Conservation (phyloP, 352 stramenopile genomes). For the Globisporangium carolinianum region DNA sequence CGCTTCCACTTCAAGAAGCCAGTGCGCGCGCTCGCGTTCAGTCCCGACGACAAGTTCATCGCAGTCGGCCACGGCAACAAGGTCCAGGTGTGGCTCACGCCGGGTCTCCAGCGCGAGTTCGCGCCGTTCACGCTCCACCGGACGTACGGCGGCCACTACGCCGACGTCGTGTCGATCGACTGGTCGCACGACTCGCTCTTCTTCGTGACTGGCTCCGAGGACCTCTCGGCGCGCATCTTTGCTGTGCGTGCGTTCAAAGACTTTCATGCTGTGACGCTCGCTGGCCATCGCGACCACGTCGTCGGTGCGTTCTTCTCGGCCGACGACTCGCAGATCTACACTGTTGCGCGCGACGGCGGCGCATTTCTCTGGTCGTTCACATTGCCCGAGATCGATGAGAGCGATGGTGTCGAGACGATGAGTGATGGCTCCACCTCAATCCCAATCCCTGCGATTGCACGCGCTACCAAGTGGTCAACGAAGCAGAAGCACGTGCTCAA, state of each 20-base stretch:
- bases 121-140: slow-evolving; percentile 86
- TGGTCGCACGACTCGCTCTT: slow-evolving; percentile 88
- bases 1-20: slow-evolving; percentile 93
- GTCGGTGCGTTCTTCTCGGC: slow-evolving; percentile 83
- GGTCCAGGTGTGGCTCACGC: slow-evolving; percentile 89
- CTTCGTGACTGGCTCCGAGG: slow-evolving; percentile 85
- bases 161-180: slow-evolving; percentile 78
- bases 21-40: slow-evolving; percentile 84
- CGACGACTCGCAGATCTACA: slow-evolving; percentile 79
- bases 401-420: slow-evolving; percentile 24
- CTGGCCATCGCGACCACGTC: slow-evolving; percentile 84
- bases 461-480: slow-evolving; percentile 78
- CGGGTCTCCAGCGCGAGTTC: slow-evolving; percentile 83
- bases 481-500: slow-evolving; percentile 86
- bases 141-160: slow-evolving; percentile 87
- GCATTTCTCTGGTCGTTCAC: slow-evolving; percentile 86
- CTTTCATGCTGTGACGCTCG: slow-evolving; percentile 85
- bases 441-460: slow-evolving; percentile 51
- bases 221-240: slow-evolving; percentile 85
- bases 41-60: slow-evolving; percentile 84
- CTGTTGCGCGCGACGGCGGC: slow-evolving; percentile 79
- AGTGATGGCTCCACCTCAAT: slow-evolving; percentile 7
- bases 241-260: slow-evolving; percentile 58
- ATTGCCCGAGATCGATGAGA: slow-evolving; percentile 31
- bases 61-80: slow-evolving; percentile 88